These are phyloP conservation scores for Sindora glabra DNA, from an alignment of 306 rosid genomes.

Conservation along the genomic window DNA sequence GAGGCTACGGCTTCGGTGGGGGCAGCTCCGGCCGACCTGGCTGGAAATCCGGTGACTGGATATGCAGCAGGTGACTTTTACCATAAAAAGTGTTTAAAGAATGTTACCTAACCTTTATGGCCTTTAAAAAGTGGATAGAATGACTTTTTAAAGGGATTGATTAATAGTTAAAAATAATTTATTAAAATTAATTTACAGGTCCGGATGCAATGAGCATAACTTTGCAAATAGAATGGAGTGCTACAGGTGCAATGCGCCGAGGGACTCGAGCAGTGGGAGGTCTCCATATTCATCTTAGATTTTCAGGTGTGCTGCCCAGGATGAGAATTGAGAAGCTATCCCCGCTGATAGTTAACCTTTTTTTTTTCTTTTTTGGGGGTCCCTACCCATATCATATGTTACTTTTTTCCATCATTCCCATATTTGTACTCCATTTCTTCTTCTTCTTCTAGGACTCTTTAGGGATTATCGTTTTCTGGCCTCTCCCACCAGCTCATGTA, in stretches of 20 bases:
- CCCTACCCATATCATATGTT: conserved; percentile 18
- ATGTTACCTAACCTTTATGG: too few relatives aligned
- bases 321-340: conserved; percentile 26
- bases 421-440: conserved; percentile 14
- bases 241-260: conserved; percentile 74
- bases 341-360: conserved; percentile 8
- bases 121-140: too few relatives aligned
- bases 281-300: conserved; percentile 53
- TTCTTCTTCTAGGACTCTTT: too few relatives aligned
- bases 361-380: conserved; percentile 10
- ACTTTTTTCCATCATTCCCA: conserved; percentile 11
- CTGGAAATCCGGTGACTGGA: conserved; percentile 96
- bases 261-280: conserved; percentile 44
- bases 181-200: conserved; percentile 28
- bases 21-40: conserved; percentile 50
- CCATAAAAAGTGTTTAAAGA: too few relatives aligned
- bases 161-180: too few relatives aligned
- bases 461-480: too few relatives aligned
- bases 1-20: conserved; percentile 35
- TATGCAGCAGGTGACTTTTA: conserved; percentile 54
- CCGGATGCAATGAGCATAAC: conserved; percentile 89
- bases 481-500: conserved; percentile 34
- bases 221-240: conserved; percentile 81
- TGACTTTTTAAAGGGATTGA: too few relatives aligned
- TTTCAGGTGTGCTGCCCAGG: conserved; percentile 7